These are phyloP conservation scores for Penicillium ucsense DNA, from an alignment of 495 filamentous ascomycete species.

Conservation along the genomic window DNA sequence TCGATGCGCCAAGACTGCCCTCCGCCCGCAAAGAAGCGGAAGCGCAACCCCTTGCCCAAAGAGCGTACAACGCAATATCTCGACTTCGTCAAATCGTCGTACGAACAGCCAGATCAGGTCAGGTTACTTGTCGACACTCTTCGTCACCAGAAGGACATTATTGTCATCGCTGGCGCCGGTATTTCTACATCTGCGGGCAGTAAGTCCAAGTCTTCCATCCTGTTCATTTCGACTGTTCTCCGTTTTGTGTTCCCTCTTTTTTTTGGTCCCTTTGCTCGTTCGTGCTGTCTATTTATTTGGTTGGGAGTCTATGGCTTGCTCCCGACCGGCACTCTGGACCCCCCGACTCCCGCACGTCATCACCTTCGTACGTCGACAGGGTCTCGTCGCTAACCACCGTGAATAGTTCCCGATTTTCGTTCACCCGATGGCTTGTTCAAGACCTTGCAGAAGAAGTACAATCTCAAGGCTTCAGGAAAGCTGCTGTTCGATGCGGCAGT, in stretches of 20 bases:
- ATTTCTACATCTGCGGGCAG: conserved; percentile 95
- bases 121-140: conserved; percentile 64
- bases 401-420: conserved; percentile 87
- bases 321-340: too few species aligned
- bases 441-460: conserved; percentile 72
- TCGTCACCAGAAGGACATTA: conserved; percentile 85
- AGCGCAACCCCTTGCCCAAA: conserved; percentile 55
- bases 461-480: conserved; percentile 87
- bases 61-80: conserved; percentile 69
- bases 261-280: too few species aligned
- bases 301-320: too few species aligned
- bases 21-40: conserved; percentile 61
- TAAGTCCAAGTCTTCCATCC: conserved; percentile 40
- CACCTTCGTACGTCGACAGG: conserved; percentile 28
- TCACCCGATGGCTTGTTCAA: conserved; percentile 82
- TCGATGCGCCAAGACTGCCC: conserved; percentile 46
- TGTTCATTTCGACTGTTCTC: background rate
- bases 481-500: conserved; percentile 95
- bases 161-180: conserved; percentile 91
- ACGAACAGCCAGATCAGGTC: conserved; percentile 48
- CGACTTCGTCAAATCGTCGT: conserved; percentile 46
- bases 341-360: conserved; percentile 52
- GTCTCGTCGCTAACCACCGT: conserved; percentile 3
- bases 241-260: too few species aligned
- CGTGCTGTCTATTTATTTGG: too few species aligned